Evolutionary conservation across 495 filamentous ascomycete species (phyloP).

Genomic region (Aspergillus heteromorphus): DNA sequence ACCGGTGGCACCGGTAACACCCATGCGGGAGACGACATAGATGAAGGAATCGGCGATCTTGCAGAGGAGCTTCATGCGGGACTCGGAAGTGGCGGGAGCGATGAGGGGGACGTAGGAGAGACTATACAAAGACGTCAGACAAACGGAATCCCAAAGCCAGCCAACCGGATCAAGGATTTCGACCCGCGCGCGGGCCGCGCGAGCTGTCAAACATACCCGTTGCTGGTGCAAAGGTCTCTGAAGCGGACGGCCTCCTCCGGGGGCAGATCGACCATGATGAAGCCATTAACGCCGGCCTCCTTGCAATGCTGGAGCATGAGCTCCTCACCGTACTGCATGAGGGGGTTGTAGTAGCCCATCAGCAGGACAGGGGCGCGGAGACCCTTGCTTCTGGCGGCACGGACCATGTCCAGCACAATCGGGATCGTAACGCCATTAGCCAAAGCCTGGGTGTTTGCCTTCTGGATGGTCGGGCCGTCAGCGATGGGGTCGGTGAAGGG

Average conservation of each 20-base stretch:
- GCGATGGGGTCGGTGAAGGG: constrained; percentile 98
- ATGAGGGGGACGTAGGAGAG: constrained; percentile 95
- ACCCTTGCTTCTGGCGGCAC: constrained; percentile 67
- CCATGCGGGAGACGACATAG: constrained; percentile 97
- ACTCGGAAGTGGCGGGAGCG: constrained; percentile 86
- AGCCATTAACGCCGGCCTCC: constrained; percentile 86
- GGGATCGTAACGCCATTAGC: constrained; percentile 80
- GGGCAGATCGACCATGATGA: constrained; percentile 89
- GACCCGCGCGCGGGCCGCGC: not conserved
- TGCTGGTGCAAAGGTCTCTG: constrained; percentile 72
- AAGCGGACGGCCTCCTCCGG: constrained; percentile 96
- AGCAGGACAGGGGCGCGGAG: constrained; percentile 77
- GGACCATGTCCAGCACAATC: constrained; percentile 71
- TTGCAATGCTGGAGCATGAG: constrained; percentile 78
- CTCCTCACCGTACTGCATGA: constrained; percentile 90
- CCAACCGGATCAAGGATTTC: not conserved
- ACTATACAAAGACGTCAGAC: constrained; percentile 31
- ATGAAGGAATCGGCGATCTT: constrained; percentile 98
- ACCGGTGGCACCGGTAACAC: constrained; percentile 87
- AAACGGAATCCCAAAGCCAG: too few relatives aligned
- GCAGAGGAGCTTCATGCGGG: constrained; percentile 91
- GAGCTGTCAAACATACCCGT: constrained; percentile 48
- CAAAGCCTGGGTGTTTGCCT: constrained; percentile 81
- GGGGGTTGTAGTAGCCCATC: constrained; percentile 99
- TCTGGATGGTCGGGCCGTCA: constrained; percentile 92